Base-by-base conservation (phyloP, 306 rosid species). In the Glycine latifolia region DNA sequence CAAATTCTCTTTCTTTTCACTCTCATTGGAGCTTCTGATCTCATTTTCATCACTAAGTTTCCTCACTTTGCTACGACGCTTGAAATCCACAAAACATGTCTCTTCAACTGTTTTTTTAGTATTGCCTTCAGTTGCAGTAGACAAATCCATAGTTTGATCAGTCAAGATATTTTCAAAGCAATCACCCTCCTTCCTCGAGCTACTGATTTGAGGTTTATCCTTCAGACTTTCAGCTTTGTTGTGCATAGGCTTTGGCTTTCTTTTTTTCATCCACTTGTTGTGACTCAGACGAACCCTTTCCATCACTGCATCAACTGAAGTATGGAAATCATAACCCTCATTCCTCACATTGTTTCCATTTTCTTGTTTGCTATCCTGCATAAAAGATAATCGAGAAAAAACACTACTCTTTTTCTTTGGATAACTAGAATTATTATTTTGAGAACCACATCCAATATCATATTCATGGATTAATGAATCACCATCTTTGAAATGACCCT, bases 251-350 rank as follows among this genome's bases (percentile, higher is more conserved):
- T 53, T 84, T 50, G 78, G 10, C 73, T 88, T 89, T 83, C 82
- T 76, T 16, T 77, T 75, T 20, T 67, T 74, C 71, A 59, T 62
- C 86, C 73, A 52, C 20, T 75, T 77, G 17, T 8, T 61, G 20
- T 15, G 76, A 77, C 63, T 86, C 10, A 72, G 82, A 13, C 63
- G 75, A 86, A 81, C 79, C 87, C 77, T 84, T 73, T 73, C 79
- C 91, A 88, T 89, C 88, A 91, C 82, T 76, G 80, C 89, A 85
- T 82, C 87, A 50, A 87, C 87, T 73, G 92, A 75, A 41, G 81
- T 33, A 66, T 68, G 41, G 5, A 59, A n/a, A 78, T 33, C 83
- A 83, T 15, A 56, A 49, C 59, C 80, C 75, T 74, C 75, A 5
- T 35, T 37, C 59, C 2, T 41, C 53, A 37, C 9, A 79, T 66